Evolutionary conservation across 345 rosid genomes (phyloP).

Genomic region (Arabis hirsuta): DNA sequence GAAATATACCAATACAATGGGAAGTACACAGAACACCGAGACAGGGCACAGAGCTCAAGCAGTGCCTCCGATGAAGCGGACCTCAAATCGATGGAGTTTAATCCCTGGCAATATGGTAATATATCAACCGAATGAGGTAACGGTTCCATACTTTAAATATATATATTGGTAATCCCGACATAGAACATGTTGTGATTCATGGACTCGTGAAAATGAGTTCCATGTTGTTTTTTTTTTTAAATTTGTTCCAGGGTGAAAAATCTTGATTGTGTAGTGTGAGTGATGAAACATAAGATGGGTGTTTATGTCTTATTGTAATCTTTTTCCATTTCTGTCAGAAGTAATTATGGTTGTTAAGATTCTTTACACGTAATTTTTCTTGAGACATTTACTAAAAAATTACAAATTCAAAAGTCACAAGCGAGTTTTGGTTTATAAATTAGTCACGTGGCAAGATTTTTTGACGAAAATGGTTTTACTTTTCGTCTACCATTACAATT

Average conservation of each 20-base stretch:
- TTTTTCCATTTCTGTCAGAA: slow-evolving; percentile 21
- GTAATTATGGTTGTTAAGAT: neutral
- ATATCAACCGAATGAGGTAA: slow-evolving; percentile 59
- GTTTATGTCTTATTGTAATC: slow-evolving; percentile 21
- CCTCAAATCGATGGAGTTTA: slow-evolving; percentile 56
- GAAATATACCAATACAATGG: slow-evolving; percentile 72
- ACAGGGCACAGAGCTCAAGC: slow-evolving; percentile 51
- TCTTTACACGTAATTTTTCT: no score
- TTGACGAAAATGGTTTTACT: no score
- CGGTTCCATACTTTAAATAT: neutral
- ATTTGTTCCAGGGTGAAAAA: slow-evolving; percentile 30
- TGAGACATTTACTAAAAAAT: no score
- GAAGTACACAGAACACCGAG: slow-evolving; percentile 61
- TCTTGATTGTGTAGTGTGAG: slow-evolving; percentile 29
- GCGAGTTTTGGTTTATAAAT: no score
- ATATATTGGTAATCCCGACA: neutral
- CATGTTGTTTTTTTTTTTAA: slow-evolving; percentile 15
- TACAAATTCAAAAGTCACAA: no score
- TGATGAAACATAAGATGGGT: slow-evolving; percentile 27
- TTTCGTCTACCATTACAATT: no score
- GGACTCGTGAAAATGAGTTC: slow-evolving; percentile 24
- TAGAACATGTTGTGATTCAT: slow-evolving; percentile 15
- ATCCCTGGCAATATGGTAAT: slow-evolving; percentile 77
- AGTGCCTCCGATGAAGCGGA: slow-evolving; percentile 45
- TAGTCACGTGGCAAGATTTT: no score